Percentiles rank a stretch among this genome's conserved stretches.
phyloP scores from a whole-genome alignment of 805 yeast genomes.

The Schwanniomyces occidentalis region DNA sequence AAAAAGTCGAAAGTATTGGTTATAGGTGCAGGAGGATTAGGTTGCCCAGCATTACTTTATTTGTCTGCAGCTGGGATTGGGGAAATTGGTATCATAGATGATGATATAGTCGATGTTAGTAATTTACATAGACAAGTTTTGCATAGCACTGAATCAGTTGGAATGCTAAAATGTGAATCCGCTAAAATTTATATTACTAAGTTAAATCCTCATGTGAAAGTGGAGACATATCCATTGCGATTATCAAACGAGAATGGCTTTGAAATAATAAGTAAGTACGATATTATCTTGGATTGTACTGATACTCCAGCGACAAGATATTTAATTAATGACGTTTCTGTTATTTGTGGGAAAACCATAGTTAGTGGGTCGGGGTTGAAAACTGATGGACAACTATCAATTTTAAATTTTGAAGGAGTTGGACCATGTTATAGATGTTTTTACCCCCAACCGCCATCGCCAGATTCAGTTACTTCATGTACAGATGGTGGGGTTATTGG shows the following conservation, averaged over 20 bases:
- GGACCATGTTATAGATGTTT: constrained; percentile 97
- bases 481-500: constrained; percentile 94
- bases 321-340: constrained; percentile 82
- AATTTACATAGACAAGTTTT: constrained; percentile 89
- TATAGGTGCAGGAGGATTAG: constrained; percentile 96
- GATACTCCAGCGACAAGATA: constrained; percentile 90
- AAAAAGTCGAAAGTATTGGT: constrained; percentile 65
- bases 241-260: constrained; percentile 61
- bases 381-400: constrained; percentile 85
- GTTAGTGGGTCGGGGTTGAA: constrained; percentile 91
- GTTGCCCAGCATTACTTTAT: constrained; percentile 87
- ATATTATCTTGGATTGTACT: constrained; percentile 86
- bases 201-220: constrained; percentile 68
- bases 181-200: constrained; percentile 55
- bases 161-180: constrained; percentile 74
- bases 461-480: constrained; percentile 79
- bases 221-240: constrained; percentile 52
- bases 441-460: constrained; percentile 87
- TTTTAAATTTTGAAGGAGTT: constrained; percentile 58
- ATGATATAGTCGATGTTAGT: constrained; percentile 79
- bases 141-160: constrained; percentile 68
- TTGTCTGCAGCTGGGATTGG: constrained; percentile 90
- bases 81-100: constrained; percentile 79
- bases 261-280: constrained; percentile 61
- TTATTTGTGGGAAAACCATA: constrained; percentile 63